Conservation (phyloP, 805 yeast species). For the Wickerhamiella shivajii region DNA sequence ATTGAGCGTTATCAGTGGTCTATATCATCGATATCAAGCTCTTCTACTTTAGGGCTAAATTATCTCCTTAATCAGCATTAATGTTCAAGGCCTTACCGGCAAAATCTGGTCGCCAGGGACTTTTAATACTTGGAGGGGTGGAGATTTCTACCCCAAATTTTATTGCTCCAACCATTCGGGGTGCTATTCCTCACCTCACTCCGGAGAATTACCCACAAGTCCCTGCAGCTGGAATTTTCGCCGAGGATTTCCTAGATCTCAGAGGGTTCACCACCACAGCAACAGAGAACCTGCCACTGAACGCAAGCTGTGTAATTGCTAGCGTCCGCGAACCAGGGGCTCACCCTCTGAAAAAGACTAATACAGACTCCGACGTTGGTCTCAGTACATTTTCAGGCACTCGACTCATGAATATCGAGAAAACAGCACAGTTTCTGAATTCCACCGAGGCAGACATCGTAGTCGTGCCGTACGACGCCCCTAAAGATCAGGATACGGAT, state of each 20-base stretch:
- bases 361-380: slow-evolving; percentile 21
- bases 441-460: slow-evolving; percentile 23
- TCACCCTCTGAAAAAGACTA: slow-evolving; percentile 22
- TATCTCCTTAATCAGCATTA: no score
- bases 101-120: slow-evolving; percentile 19
- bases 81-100: slow-evolving; percentile 14
- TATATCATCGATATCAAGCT: no score
- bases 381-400: slow-evolving; percentile 28
- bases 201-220: slow-evolving; percentile 25
- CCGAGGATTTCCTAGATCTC: slow-evolving; percentile 28
- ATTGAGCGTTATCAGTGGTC: no score
- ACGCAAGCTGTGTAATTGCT: slow-evolving; percentile 19
- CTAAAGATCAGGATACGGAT: slow-evolving; percentile 19
- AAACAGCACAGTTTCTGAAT: slow-evolving; percentile 14
- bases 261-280: slow-evolving; percentile 15
- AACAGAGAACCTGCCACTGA: slow-evolving; percentile 19
- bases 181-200: slow-evolving; percentile 30
- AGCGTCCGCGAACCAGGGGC: slow-evolving; percentile 23
- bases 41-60: no score
- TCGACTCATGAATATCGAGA: slow-evolving; percentile 18
- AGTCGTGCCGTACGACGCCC: slow-evolving; percentile 24
- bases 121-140: slow-evolving; percentile 11
- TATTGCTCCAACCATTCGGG: slow-evolving; percentile 27
- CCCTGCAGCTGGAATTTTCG: slow-evolving; percentile 20
- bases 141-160: slow-evolving; percentile 23